phyloP scores from a whole-genome alignment of 768 basidiomycete species.

The Suillus lakei region DNA sequence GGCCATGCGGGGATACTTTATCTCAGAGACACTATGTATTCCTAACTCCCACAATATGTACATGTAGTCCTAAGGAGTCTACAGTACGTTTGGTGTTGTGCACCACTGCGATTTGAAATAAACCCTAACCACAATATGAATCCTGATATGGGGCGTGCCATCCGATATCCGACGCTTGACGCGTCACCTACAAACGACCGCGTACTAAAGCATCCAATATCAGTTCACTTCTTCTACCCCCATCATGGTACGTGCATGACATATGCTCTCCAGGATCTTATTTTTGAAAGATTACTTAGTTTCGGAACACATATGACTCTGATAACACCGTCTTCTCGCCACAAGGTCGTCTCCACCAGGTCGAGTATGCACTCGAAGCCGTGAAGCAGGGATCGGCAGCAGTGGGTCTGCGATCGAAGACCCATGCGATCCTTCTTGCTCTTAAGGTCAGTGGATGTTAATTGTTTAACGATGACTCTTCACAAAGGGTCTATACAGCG shows the following conservation, averaged over 20 bases:
- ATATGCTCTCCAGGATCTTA: conserved; percentile 8
- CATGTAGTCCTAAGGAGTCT: not conserved
- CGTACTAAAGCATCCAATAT: conserved; percentile 12
- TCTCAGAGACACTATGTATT: no score
- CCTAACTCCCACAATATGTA: not conserved
- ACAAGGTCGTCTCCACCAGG: conserved; percentile 95
- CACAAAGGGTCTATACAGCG: conserved; percentile 55
- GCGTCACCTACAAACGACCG: conserved; percentile 34
- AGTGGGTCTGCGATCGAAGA: conserved; percentile 94
- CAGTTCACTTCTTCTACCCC: conserved; percentile 15
- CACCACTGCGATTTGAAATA: not conserved
- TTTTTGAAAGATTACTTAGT: conserved; percentile 48
- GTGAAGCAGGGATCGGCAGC: conserved; percentile 99
- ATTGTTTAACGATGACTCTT: conserved; percentile 4
- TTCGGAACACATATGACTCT: conserved; percentile 96
- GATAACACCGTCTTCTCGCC: conserved; percentile 98
- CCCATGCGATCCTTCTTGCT: conserved; percentile 90
- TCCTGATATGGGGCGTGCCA: not conserved
- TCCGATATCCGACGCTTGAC: conserved; percentile 24
- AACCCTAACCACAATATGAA: conserved; percentile 3
- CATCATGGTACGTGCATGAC: conserved; percentile 35
- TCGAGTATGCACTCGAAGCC: conserved; percentile 98
- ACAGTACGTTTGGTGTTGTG: not conserved
- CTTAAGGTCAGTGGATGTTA: conserved; percentile 69
- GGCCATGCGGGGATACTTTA: no score